Evolutionary conservation across 1,284 basidiomycete genomes (phyloP), one percentile per base, ranked within the genome.

Genomic region (Chalciporus piperatoides): DNA sequence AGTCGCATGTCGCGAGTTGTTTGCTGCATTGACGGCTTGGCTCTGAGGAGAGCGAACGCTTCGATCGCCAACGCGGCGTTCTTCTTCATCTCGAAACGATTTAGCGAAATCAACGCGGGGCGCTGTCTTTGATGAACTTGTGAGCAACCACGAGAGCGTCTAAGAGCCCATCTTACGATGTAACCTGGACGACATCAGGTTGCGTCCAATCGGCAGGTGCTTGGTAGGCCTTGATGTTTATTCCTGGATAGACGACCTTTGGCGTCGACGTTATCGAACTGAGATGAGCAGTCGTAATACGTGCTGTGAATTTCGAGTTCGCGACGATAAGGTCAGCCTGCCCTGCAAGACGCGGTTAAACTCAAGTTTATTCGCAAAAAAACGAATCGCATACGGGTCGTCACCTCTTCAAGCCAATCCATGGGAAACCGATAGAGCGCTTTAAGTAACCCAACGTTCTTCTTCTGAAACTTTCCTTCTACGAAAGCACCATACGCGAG

Each of bases 51-150:
- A 4, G 87, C 83, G 59, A 96, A 97, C 0, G 95, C 75, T 39
- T 86, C 72, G 23, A 99, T 74, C 0, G 94, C 94, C 2, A 99
- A 74, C 0, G 79, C 81, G 0, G 81, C 77, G 58, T 99, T 96
- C 73, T 99, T 99, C 76, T 98, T 99, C 56, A 80, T 83, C 71
- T 99, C 96, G 62, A 97, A 99, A 1, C 96, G 87, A 65, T 99
- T 99, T 45, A 99, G 74, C 0, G 94, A 97, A 0, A 98, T 61
- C 2, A 99, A 68, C 0, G 89, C 93, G 1, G 87, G 90, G 4
- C 79, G 76, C 30, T 79, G 67, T 19, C 91, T 94, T 62, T 12
- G n/a, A 37, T 19, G 41, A 44, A 38, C 24, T 36, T 43, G 42
- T 56, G 41, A 54, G 36, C 9, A 27, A 6, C 14, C 10, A 43